These are phyloP conservation scores for Ceriops tagal DNA, from an alignment of 345 rosid species.

Conservation along the genomic window DNA sequence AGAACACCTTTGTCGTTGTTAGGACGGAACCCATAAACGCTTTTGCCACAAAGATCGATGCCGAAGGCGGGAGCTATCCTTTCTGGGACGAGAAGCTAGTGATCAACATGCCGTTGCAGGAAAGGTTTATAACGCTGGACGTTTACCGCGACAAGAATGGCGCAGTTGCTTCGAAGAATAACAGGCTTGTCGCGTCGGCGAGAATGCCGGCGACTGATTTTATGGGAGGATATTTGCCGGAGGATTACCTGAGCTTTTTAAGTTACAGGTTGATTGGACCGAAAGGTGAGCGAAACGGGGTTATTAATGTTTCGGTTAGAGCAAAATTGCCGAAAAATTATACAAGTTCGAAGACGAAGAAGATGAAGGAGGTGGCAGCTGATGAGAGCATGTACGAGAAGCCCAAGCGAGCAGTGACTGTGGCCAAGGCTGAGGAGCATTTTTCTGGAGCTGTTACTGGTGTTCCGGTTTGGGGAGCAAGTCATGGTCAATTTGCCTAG, in stretches of 20 bases:
- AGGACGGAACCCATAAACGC: conserved; percentile 5
- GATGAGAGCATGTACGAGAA: neutral
- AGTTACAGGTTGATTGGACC: conserved; percentile 30
- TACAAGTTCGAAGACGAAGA: conserved; percentile 14
- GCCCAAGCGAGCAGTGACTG: conserved; percentile 8
- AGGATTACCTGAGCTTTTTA: conserved; percentile 20
- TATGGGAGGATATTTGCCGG: conserved; percentile 22
- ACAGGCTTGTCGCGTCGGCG: conserved; percentile 20
- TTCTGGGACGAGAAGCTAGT: conserved; percentile 18
- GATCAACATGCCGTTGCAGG: conserved; percentile 13
- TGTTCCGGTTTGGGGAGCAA: conserved; percentile 41
- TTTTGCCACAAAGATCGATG: conserved; percentile 5
- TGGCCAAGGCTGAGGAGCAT: conserved; percentile 10
- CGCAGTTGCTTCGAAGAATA: neutral
- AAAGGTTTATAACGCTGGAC: conserved; percentile 10
- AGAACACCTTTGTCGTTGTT: conserved; percentile 18
- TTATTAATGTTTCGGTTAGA: conserved; percentile 27
- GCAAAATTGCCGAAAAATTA: conserved; percentile 7
- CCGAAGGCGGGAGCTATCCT: conserved; percentile 22
- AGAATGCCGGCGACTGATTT: conserved; percentile 29
- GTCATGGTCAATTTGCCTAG: neutral
- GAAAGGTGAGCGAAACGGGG: conserved; percentile 19
- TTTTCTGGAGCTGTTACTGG: conserved; percentile 39
- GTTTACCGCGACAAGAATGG: conserved; percentile 12
- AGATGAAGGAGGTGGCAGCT: neutral